These are phyloP conservation scores for Lasiodiplodia citricola DNA, from an alignment of 2,329 filamentous ascomycete species.

Conservation along the genomic window DNA sequence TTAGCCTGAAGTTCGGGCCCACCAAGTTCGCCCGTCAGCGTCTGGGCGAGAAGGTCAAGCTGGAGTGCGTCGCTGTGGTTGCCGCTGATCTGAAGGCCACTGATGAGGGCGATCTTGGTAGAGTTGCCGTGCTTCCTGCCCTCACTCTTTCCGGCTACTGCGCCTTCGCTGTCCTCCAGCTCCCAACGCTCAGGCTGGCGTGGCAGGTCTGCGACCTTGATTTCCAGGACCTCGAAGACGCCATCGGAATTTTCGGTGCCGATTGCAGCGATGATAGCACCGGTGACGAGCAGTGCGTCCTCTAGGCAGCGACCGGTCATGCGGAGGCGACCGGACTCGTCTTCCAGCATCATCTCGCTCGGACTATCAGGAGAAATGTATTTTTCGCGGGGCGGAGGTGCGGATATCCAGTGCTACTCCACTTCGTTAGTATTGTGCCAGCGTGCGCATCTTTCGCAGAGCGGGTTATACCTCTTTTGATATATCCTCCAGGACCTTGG, in stretches of 20 bases:
- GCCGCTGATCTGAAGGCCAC: slow-evolving; percentile 83
- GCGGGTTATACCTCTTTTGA: slow-evolving; percentile 74
- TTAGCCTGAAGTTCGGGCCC: slow-evolving; percentile 64
- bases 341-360: slow-evolving; percentile 82
- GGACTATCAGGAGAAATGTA: slow-evolving; percentile 68
- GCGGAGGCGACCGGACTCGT: slow-evolving; percentile 88
- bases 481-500: slow-evolving; percentile 93
- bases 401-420: slow-evolving; percentile 81
- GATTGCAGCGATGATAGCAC: slow-evolving; percentile 91
- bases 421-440: neutral
- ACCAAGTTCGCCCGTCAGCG: slow-evolving; percentile 80
- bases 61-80: slow-evolving; percentile 75
- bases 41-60: slow-evolving; percentile 81
- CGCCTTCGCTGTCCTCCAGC: slow-evolving; percentile 56
- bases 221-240: slow-evolving; percentile 89
- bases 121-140: slow-evolving; percentile 43
- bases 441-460: neutral
- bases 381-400: slow-evolving; percentile 75
- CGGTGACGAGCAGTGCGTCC: slow-evolving; percentile 79
- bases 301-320: slow-evolving; percentile 74
- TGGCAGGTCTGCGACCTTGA: slow-evolving; percentile 85
- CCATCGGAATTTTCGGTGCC: slow-evolving; percentile 92
- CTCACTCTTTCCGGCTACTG: slow-evolving; percentile 1
- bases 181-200: slow-evolving; percentile 83
- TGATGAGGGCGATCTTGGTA: slow-evolving; percentile 85